Conservation (phyloP, 225 moss, liverwort and hornwort genomes). For the Takakia lepidozioides region DNA sequence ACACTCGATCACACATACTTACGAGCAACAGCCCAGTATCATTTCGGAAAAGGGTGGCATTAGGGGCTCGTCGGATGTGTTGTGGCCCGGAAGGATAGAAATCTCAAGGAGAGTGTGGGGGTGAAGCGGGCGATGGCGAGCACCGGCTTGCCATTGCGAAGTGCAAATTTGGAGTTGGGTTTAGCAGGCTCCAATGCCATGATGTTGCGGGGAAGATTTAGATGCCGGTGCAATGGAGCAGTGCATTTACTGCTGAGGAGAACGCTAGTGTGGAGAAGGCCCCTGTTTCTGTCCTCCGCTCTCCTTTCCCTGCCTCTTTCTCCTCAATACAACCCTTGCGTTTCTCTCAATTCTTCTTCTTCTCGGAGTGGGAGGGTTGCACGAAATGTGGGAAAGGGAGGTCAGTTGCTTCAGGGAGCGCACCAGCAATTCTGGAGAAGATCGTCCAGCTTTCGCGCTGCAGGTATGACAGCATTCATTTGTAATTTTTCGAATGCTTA, state of each 20-base stretch:
- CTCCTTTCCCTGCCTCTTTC: neutral
- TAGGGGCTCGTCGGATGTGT: too few species aligned
- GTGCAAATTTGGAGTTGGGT: too few species aligned
- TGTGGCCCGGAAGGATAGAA: too few species aligned
- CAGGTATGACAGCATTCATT: neutral
- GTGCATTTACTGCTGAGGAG: neutral
- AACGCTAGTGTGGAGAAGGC: neutral
- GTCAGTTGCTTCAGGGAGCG: too few species aligned
- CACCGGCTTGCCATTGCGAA: too few species aligned
- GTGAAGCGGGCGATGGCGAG: too few species aligned
- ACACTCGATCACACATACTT: too few species aligned
- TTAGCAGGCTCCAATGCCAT: too few species aligned
- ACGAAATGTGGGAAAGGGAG: neutral
- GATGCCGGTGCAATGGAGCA: constrained; percentile 1
- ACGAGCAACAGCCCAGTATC: too few species aligned
- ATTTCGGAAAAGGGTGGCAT: too few species aligned
- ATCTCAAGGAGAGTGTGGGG: too few species aligned
- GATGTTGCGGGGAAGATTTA: too few species aligned
- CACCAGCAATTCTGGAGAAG: neutral
- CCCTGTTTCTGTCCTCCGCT: neutral
- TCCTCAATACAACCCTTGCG: neutral
- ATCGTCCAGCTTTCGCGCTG: neutral
- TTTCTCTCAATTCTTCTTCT: neutral
- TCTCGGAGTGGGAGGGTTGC: neutral
- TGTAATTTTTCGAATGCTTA: neutral